Percentiles rank a stretch among this genome's conserved stretches.
Conservation (phyloP, 2,329 filamentous ascomycete genomes). For the Scytalidium lignicola region DNA sequence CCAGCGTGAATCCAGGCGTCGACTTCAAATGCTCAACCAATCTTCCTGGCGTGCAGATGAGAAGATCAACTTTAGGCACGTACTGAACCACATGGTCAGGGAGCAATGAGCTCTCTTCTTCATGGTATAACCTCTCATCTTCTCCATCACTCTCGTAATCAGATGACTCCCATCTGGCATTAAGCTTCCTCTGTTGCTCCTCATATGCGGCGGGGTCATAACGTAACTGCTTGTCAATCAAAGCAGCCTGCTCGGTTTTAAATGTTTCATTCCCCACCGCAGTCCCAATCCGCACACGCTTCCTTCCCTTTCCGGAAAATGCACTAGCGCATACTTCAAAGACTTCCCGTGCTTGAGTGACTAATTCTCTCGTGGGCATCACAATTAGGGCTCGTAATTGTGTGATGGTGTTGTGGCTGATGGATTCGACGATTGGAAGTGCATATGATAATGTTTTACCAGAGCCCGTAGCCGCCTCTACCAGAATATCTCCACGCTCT, state of each 20-base stretch:
- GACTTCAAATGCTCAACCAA: conserved; percentile 85
- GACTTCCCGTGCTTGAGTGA: conserved; percentile 76
- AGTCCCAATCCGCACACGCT: conserved; percentile 71
- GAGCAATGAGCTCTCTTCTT: conserved; percentile 35
- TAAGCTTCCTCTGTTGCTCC: conserved; percentile 31
- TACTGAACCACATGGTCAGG: conserved; percentile 61
- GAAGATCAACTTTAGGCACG: conserved; percentile 72
- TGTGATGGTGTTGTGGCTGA: conserved; percentile 60
- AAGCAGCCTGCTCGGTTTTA: conserved; percentile 53
- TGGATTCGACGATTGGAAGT: conserved; percentile 73
- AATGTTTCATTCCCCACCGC: conserved; percentile 78
- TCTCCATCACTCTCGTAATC: conserved; percentile 38
- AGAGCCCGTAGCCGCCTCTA: conserved; percentile 90
- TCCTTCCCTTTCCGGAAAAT: conserved; percentile 50
- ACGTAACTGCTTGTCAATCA: conserved; percentile 59
- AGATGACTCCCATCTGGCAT: conserved; percentile 41
- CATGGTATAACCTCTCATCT: conserved; percentile 27
- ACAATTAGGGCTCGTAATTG: conserved; percentile 76
- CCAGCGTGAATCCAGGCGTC: conserved; percentile 75
- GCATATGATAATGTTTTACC: conserved; percentile 93
- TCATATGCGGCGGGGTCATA: conserved; percentile 63
- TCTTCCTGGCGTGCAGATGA: conserved; percentile 87
- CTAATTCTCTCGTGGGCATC: conserved; percentile 85
- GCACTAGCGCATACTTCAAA: conserved; percentile 69
- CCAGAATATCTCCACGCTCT: conserved; percentile 71